phyloP scores from a whole-genome alignment of 306 rosid genomes.

The Echinosophora koreensis region DNA sequence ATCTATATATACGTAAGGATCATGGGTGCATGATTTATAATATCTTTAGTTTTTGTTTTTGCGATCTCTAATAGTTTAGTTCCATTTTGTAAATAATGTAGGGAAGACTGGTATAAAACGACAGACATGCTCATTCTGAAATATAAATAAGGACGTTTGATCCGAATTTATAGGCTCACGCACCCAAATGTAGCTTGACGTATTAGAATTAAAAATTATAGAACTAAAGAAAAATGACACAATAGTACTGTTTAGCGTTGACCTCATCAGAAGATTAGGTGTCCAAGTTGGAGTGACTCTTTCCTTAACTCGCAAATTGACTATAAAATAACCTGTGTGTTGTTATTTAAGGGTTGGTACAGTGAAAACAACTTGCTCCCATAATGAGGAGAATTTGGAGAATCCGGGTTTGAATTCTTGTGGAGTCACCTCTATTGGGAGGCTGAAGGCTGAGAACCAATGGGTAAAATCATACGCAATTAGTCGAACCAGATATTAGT shows the following conservation, averaged over 20 bases:
- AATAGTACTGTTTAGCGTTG: constrained; percentile 61
- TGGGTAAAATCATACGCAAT: too few species aligned
- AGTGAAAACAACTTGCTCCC: too few species aligned
- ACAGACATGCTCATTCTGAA: constrained; percentile 88
- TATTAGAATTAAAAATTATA: constrained; percentile 35
- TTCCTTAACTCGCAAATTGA: background rate
- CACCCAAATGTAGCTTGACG: constrained; percentile 57
- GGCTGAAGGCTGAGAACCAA: too few species aligned
- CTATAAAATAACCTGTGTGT: background rate
- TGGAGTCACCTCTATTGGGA: too few species aligned
- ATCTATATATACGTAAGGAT: background rate
- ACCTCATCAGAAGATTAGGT: constrained; percentile 53
- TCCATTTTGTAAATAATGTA: constrained; percentile 4
- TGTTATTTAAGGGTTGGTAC: too few species aligned
- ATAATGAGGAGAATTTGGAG: too few species aligned
- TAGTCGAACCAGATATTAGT: too few species aligned
- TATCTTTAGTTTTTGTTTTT: background rate
- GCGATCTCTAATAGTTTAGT: constrained; percentile 3
- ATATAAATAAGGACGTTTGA: constrained; percentile 60
- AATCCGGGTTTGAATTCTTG: too few species aligned
- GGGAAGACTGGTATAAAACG: constrained; percentile 42
- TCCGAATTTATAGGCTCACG: constrained; percentile 77
- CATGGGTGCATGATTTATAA: background rate
- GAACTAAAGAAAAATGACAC: constrained; percentile 43
- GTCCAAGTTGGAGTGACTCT: constrained; percentile 55